These are phyloP conservation scores for Diaporthe humulicola DNA, from an alignment of 2,329 filamentous ascomycete genomes.

Conservation along the genomic window DNA sequence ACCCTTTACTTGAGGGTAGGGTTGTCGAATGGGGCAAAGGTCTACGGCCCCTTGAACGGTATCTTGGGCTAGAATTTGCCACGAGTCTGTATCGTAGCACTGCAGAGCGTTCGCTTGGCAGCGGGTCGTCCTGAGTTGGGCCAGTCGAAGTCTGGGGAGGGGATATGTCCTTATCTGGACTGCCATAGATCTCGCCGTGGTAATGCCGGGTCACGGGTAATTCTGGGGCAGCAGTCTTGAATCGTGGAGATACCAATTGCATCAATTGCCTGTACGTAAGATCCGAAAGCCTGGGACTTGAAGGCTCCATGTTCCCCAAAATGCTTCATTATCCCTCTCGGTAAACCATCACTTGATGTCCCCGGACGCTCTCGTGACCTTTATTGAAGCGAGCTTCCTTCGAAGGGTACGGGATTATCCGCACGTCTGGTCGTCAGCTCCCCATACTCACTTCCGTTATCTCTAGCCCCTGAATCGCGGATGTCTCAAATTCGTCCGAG, in stretches of 20 bases:
- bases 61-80: constrained; percentile 26
- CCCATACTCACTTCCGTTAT: constrained; percentile 10
- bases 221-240: constrained; percentile 21
- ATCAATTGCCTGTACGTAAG: constrained; percentile 29
- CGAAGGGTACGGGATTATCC: neutral
- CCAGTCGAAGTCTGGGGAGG: constrained; percentile 22
- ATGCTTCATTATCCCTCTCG: neutral
- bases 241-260: constrained; percentile 30
- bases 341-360: neutral
- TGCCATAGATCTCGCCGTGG: constrained; percentile 26
- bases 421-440: neutral
- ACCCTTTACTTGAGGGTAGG: constrained; percentile 9
- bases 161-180: constrained; percentile 32
- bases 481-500: constrained; percentile 29
- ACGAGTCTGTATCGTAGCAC: neutral
- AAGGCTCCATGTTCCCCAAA: constrained; percentile 4
- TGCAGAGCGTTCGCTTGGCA: neutral
- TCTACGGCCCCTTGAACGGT: neutral
- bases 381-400: neutral
- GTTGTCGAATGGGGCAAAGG: neutral
- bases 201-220: constrained; percentile 29
- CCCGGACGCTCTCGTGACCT: neutral
- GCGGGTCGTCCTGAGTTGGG: constrained; percentile 22
- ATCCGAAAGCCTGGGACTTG: constrained; percentile 9
- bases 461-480: constrained; percentile 31